These are phyloP conservation scores for Cyclotella kingstonii DNA, from an alignment of 108 stramenopile genomes.

Conservation along the genomic window DNA sequence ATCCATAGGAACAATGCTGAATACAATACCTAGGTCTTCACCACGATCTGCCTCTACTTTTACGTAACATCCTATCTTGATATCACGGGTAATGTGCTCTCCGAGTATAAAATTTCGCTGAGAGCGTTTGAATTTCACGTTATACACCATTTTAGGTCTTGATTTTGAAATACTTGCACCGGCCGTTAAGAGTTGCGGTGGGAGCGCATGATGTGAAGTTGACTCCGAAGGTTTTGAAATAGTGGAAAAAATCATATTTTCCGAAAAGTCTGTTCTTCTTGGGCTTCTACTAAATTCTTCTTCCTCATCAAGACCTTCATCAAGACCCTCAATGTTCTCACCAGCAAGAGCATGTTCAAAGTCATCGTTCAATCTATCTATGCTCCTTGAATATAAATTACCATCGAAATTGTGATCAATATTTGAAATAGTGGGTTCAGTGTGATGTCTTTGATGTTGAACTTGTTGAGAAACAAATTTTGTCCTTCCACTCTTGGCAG, in stretches of 20 bases:
- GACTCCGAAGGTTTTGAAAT: constrained; percentile 14
- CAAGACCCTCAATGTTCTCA: constrained; percentile 15
- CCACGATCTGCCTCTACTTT: constrained; percentile 98
- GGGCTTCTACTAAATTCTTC: constrained; percentile 12
- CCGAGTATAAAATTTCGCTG: constrained; percentile 82
- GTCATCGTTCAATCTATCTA: constrained; percentile 11
- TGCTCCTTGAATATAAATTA: background rate
- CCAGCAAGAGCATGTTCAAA: constrained; percentile 22
- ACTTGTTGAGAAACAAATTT: constrained; percentile 17
- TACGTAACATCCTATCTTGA: constrained; percentile 93
- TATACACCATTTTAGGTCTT: constrained; percentile 78
- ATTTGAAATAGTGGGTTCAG: constrained; percentile 29
- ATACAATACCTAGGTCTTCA: constrained; percentile 94
- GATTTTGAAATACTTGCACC: constrained; percentile 43
- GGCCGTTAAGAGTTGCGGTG: constrained; percentile 34
- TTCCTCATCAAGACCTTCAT: constrained; percentile 15
- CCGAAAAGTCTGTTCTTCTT: constrained; percentile 6
- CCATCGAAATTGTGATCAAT: constrained; percentile 12
- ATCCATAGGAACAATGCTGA: constrained; percentile 63
- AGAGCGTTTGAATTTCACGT: constrained; percentile 92
- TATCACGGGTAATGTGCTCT: constrained; percentile 58
- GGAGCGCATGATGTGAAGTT: constrained; percentile 2
- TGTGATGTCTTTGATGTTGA: constrained; percentile 25
- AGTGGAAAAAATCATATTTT: constrained; percentile 18
- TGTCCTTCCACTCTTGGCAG: background rate